These are phyloP conservation scores for Pseudevernia furfuracea DNA, from an alignment of 495 filamentous ascomycete genomes.

Conservation along the genomic window DNA sequence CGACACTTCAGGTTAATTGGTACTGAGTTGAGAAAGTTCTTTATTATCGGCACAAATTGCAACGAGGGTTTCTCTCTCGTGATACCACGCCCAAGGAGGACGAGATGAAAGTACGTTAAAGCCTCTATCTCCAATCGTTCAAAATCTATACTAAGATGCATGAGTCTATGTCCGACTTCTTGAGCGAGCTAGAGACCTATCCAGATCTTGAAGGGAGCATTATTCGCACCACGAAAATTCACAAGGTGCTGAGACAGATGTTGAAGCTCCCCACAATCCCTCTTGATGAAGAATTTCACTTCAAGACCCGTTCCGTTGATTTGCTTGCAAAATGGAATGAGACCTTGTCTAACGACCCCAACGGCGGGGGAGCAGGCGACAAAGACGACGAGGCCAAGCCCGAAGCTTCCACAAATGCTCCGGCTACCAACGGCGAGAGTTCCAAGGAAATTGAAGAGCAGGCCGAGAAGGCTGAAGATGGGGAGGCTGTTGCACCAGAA, in stretches of 20 bases:
- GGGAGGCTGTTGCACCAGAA: constrained; percentile 29
- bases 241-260: constrained; percentile 88
- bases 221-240: constrained; percentile 80
- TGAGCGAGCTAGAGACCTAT: constrained; percentile 70
- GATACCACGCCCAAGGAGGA: constrained; percentile 75
- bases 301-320: constrained; percentile 67
- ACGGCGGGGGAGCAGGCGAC: constrained; percentile 36
- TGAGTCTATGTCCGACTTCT: constrained; percentile 61
- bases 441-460: constrained; percentile 39
- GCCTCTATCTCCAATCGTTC: neutral
- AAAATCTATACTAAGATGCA: neutral
- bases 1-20: constrained; percentile 14
- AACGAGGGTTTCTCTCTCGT: constrained; percentile 79
- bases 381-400: constrained; percentile 41
- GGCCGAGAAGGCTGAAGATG: constrained; percentile 38
- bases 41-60: constrained; percentile 81
- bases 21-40: constrained; percentile 45
- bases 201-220: constrained; percentile 76
- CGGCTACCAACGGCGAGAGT: constrained; percentile 40
- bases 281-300: constrained; percentile 73
- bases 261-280: constrained; percentile 75
- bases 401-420: constrained; percentile 31
- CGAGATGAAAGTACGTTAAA: constrained; percentile 57
- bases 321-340: constrained; percentile 78
- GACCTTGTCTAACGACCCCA: constrained; percentile 53